These are phyloP conservation scores for Eutrema yunnanense DNA, from an alignment of 345 rosid genomes.

Conservation along the genomic window DNA sequence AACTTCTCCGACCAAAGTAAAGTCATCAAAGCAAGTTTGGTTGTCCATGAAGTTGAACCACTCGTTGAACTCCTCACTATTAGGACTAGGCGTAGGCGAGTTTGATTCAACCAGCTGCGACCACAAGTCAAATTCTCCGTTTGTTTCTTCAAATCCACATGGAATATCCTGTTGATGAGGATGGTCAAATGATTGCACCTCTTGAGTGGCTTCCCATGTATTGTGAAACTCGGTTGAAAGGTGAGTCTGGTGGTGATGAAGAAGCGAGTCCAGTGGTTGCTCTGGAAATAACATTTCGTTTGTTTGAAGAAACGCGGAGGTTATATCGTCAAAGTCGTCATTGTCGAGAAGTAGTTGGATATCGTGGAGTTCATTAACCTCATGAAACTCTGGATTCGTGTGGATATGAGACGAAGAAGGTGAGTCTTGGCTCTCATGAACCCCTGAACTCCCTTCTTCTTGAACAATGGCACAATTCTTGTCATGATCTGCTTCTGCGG, in stretches of 20 bases:
- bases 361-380: conserved; percentile 3
- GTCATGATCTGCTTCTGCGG: background rate
- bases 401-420: conserved; percentile 7
- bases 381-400: conserved; percentile 8
- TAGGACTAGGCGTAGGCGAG: background rate
- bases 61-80: conserved; percentile 4
- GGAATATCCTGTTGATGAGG: background rate
- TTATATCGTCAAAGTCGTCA: conserved; percentile 14
- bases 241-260: background rate
- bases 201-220: background rate
- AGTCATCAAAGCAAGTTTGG: conserved; percentile 15
- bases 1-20: conserved; percentile 1
- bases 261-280: background rate
- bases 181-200: conserved; percentile 11
- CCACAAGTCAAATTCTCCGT: conserved; percentile 4
- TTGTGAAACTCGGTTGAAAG: background rate
- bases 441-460: background rate
- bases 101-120: conserved; percentile 6
- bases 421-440: background rate
- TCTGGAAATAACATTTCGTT: background rate
- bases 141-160: conserved; percentile 4
- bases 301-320: background rate
- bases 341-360: conserved; percentile 18
- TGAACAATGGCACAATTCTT: background rate
- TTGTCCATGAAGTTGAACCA: conserved; percentile 22